Evolutionary conservation across 306 rosid species (phyloP), one percentile per base, ranked within the genome.

Genomic region (Lagenaria siceraria): DNA sequence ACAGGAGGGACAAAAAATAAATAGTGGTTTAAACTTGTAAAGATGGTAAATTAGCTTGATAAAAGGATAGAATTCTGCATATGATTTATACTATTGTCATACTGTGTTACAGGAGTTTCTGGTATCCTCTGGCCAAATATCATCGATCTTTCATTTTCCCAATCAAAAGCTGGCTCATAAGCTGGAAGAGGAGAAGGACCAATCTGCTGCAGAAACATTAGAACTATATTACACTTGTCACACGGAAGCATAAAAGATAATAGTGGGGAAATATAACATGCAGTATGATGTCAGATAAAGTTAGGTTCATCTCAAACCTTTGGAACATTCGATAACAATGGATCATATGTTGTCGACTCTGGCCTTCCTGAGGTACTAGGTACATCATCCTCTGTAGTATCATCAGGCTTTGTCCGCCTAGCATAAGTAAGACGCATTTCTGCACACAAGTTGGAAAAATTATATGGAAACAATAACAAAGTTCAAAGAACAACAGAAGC

Each of bases 331-430:
- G 85, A 82, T 77, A 74, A 86, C 55, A 75, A 83, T 64, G 83
- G 74, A 31, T 90, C 92, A 21, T 84, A 82, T 54, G 82, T 85
- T 22, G 90, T 79, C 24, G 79, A 79, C 59, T 95, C 99, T 2
- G 75, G 97, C 88, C 99, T 83, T 82, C 99, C 99, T 0, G 97
- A 95, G 52, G 99, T 95, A 87, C 97, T 92, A 24, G 99, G 99
- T 79, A 88, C 78, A 60, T 95, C 99, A 83, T 92, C 99, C 73
- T 95, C 99, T 74, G 88, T 83, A 81, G 87, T 79, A 75, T 92
- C 97, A 31, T 95, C 99, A 19, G 83, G 85, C 87, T 89, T 95
- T 2, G 89, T 87, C 84, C 86, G 82, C 86, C 93, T 92, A 55
- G 96, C 97, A 81, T 83, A 79, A 13, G 99, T 87, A 83, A 95